A percentile compares a stretch with the other conserved stretches of the same genome.
Evolutionary conservation across 2,329 filamentous ascomycete species (phyloP).

Genomic region (Fusarium pininemorale): DNA sequence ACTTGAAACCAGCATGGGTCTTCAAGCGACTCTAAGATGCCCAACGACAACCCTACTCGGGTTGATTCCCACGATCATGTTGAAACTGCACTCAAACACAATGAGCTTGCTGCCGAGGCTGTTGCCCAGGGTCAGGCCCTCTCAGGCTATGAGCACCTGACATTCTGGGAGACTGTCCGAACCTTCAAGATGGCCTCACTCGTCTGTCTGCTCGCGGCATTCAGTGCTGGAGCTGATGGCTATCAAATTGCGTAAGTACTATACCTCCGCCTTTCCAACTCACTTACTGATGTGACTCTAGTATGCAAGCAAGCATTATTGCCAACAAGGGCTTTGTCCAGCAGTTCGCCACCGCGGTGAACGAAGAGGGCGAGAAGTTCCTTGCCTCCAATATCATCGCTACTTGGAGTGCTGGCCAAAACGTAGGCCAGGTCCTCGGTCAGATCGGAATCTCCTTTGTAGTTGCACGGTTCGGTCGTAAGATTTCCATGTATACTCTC

Average conservation of each 20-base stretch:
- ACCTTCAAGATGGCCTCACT: background rate
- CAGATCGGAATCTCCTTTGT: slow-evolving; percentile 44
- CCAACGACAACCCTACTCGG: background rate
- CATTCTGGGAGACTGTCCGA: background rate
- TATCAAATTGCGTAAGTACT: background rate
- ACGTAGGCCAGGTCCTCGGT: slow-evolving; percentile 52
- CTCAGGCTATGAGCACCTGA: background rate
- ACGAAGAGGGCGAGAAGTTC: slow-evolving; percentile 40
- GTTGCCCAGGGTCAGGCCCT: background rate
- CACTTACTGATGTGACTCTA: background rate
- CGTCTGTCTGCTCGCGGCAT: background rate
- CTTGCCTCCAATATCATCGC: slow-evolving; percentile 49
- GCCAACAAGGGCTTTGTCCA: slow-evolving; percentile 24
- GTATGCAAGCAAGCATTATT: slow-evolving; percentile 26
- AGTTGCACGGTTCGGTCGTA: slow-evolving; percentile 45
- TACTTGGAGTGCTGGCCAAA: slow-evolving; percentile 52
- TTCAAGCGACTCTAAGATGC: background rate
- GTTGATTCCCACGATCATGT: background rate
- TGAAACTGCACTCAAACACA: background rate
- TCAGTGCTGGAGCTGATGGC: background rate
- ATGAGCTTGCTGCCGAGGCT: background rate
- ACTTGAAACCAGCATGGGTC: background rate
- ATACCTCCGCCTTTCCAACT: fast-evolving
- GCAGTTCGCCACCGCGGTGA: slow-evolving; percentile 14
- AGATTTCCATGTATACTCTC: slow-evolving; percentile 44